A percentile compares a stretch with the other conserved stretches of the same genome.
phyloP scores from a whole-genome alignment of 2,329 filamentous ascomycete species.

The Paraconiothyrium brasiliense region DNA sequence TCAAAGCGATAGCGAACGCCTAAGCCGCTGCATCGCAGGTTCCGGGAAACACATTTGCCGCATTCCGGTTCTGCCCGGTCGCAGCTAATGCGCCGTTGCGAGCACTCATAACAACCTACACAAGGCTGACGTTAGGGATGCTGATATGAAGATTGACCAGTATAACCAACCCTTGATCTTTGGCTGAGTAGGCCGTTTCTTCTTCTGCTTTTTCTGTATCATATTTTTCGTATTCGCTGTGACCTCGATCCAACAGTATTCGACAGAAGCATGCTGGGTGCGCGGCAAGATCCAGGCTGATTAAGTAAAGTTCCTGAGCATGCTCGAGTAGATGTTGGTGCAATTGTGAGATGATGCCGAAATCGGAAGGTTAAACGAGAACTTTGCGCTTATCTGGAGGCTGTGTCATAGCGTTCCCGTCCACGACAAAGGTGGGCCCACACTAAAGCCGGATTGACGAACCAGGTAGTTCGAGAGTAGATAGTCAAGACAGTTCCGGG shows the following conservation, averaged over 20 bases:
- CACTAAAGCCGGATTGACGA: background rate
- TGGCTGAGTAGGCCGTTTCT: background rate
- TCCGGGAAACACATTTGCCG: background rate
- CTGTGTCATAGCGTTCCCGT: background rate
- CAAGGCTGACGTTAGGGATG: background rate
- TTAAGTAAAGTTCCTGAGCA: background rate
- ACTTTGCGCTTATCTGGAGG: background rate
- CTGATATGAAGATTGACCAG: background rate
- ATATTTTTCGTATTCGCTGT: background rate
- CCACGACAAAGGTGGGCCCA: background rate
- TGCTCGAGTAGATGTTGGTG: background rate
- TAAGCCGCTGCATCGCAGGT: background rate
- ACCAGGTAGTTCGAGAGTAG: background rate
- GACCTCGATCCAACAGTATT: background rate
- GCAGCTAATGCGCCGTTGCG: background rate
- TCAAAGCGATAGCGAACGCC: background rate
- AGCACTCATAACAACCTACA: background rate
- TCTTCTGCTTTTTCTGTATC: background rate
- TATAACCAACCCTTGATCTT: background rate
- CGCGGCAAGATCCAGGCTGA: background rate
- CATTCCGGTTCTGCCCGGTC: background rate
- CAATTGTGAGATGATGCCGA: background rate
- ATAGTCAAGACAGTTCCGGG: no score
- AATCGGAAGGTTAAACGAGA: slow-evolving; percentile 1
- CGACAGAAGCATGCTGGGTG: background rate